Evolutionary conservation across 2,329 filamentous ascomycete genomes (phyloP).

Genomic region (Sclerotinia sclerotiorum): DNA sequence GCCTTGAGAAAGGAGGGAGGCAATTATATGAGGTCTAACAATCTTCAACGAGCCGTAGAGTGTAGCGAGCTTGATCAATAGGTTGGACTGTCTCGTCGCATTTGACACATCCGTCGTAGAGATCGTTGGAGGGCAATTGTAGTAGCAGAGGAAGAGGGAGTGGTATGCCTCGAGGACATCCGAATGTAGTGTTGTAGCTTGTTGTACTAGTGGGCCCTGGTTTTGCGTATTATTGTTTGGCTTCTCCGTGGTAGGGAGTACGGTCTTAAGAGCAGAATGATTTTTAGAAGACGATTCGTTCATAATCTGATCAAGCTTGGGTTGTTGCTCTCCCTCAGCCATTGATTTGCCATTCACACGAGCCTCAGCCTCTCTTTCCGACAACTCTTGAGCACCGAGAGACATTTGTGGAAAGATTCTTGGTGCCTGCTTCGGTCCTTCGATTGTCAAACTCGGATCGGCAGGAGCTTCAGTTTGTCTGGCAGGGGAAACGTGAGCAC

Average conservation of each 20-base stretch:
- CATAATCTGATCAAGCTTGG: not conserved
- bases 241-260: not conserved
- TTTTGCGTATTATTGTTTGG: not conserved
- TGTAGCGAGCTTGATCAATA: constrained; percentile 24
- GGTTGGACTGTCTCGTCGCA: constrained; percentile 27
- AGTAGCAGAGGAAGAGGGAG: constrained; percentile 30
- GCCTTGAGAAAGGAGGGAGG: constrained; percentile 26
- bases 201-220: not conserved
- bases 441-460: not conserved
- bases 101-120: constrained; percentile 22
- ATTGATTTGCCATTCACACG: not conserved
- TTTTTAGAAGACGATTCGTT: not conserved
- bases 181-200: not conserved
- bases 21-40: constrained; percentile 25
- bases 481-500: no score
- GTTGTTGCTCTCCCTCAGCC: not conserved
- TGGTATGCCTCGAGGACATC: constrained; percentile 25
- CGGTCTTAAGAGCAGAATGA: not conserved
- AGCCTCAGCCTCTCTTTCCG: not conserved
- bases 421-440: not conserved
- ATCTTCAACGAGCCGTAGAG: constrained; percentile 19
- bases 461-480: no score
- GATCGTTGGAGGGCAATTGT: constrained; percentile 25
- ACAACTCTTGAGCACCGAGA: not conserved
- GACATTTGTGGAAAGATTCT: not conserved